Conservation (phyloP, 2,329 filamentous ascomycete species). For the Fusarium guadeloupense region DNA sequence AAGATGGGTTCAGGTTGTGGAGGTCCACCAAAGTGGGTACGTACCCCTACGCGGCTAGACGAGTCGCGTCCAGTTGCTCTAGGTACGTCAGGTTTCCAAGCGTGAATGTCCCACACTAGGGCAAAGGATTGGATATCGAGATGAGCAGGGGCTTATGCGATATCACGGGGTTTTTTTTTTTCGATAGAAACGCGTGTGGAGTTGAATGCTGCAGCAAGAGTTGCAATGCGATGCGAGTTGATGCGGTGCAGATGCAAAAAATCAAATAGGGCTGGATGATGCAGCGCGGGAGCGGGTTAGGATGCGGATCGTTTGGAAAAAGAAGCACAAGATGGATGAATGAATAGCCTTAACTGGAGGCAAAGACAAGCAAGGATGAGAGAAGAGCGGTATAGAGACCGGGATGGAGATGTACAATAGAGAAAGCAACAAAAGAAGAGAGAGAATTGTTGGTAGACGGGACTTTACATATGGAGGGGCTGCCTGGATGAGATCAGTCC, state of each 20-base stretch:
- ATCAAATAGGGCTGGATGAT: conserved; percentile 5
- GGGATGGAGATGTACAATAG: conserved; percentile 14
- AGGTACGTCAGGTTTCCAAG: conserved; percentile 43
- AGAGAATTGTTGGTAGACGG: conserved; percentile 21
- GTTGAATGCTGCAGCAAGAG: conserved; percentile 13
- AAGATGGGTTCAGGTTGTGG: conserved; percentile 43
- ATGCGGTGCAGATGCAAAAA: conserved; percentile 11
- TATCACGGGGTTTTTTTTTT: conserved; percentile 18
- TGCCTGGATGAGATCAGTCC: conserved; percentile 36
- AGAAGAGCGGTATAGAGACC: conserved; percentile 24
- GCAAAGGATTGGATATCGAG: conserved; percentile 39
- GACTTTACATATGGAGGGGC: conserved; percentile 37
- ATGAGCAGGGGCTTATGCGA: conserved; percentile 20
- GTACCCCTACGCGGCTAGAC: conserved; percentile 45
- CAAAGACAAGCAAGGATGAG: conserved; percentile 27
- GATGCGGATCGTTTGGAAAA: conserved; percentile 14
- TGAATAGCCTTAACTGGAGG: conserved; percentile 5
- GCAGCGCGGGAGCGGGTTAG: background rate
- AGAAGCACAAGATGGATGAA: conserved; percentile 6
- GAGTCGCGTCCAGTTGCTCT: conserved; percentile 45
- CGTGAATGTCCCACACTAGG: conserved; percentile 42
- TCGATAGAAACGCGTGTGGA: conserved; percentile 30
- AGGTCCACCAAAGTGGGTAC: conserved; percentile 43
- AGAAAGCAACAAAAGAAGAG: conserved; percentile 17
- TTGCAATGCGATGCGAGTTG: background rate